Evolutionary conservation across 192 early-diverging fungal species (phyloP).

Genomic region (Phlyctochytrium planicorne): DNA sequence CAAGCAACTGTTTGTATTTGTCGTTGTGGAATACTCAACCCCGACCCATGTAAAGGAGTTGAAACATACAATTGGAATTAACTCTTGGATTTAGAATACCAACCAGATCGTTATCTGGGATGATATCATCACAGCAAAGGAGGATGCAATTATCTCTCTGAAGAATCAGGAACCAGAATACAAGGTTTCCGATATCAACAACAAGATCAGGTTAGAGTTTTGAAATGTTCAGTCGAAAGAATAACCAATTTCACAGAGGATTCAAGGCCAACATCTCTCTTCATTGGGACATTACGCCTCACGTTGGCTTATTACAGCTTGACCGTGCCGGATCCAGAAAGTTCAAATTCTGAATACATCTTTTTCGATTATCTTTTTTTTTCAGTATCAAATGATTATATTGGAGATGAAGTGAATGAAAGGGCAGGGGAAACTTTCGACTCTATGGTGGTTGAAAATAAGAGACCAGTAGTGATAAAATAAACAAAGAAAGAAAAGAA

Average conservation of each 20-base stretch:
- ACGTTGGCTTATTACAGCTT: constrained; percentile 65
- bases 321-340: constrained; percentile 27
- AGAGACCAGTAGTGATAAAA: too few relatives aligned
- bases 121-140: constrained; percentile 68
- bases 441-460: too few relatives aligned
- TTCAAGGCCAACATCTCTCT: constrained; percentile 70
- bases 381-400: too few relatives aligned
- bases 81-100: constrained; percentile 31
- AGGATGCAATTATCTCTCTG: constrained; percentile 59
- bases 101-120: constrained; percentile 88
- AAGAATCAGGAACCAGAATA: constrained; percentile 66
- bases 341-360: constrained; percentile 16
- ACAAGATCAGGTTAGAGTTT: constrained; percentile 62
- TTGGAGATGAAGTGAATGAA: too few relatives aligned
- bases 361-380: too few relatives aligned
- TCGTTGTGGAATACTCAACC: constrained; percentile 75
- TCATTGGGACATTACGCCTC: constrained; percentile 80
- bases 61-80: too few relatives aligned
- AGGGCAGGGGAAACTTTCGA: too few relatives aligned
- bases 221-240: neutral
- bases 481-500: too few relatives aligned
- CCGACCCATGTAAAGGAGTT: constrained; percentile 63
- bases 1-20: constrained; percentile 80
- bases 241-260: constrained; percentile 38
- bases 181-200: constrained; percentile 63